Evolutionary conservation across 495 filamentous ascomycete genomes (phyloP), one percentile per base, ranked within the genome.

Genomic region (Baudoinia panamericana): DNA sequence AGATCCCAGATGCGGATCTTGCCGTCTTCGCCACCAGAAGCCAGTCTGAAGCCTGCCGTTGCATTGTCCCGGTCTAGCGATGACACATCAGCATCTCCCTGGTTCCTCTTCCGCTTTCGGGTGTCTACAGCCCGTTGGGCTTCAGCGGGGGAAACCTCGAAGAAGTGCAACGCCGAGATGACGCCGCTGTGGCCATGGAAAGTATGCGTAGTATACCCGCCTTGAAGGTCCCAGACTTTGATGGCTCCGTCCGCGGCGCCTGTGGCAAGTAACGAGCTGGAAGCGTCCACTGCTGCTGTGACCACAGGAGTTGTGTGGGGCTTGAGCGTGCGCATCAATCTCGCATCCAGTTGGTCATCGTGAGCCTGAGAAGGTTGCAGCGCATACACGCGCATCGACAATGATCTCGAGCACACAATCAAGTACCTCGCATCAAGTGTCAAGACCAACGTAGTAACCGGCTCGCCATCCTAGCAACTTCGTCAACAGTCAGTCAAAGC

Each of bases 181-280:
- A 96, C 71, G 5, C 90, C 84, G 48, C 82, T 79, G 42, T 88
- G 87, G 12, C 88, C 90, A 48, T 84, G 78, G 57, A 99, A 87
- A 2, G 85, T 95, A 59, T 99, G 90, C 12, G 90, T 99, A 19
- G 84, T 74, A 57, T 77, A 96, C 11, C 90, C 92, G 13, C 82
- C 85, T 42, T 69, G 63, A 26, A 99, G 87, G 63, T 99, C 92
- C 85, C 84, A 96, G 37, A 99, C 78, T 59, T 99, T 99, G 46
- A 94, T 79, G 3, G 77, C 70, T 19, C 90, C 90, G 61, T 96
- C 90, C 6, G 90, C 83, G 18, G 75, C 82, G 39, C 90, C 90
- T 15, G 87, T 94, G 25, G 88, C 90, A 28, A 96, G 63, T 9
- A 99, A 64, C 11, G 88, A 95, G 52, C 87, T 78, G 2, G 86